Percentiles rank a stretch among this genome's conserved stretches.
Evolutionary conservation across 2,329 filamentous ascomycete species (phyloP).

Genomic region (Cercospora berteroae): DNA sequence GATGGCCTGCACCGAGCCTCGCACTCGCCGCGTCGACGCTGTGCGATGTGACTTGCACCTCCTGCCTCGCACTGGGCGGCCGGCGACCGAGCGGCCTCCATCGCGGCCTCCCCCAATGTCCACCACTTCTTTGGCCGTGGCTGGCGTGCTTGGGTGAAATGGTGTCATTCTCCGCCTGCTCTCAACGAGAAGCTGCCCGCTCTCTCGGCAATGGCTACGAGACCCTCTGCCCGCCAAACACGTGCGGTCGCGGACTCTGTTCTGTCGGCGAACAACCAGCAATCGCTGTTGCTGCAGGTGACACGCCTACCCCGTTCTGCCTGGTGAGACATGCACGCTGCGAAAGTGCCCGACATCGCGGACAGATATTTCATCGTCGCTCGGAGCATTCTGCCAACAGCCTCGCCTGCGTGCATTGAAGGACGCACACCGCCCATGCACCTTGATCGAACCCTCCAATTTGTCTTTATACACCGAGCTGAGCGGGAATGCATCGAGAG

Average conservation of each 20-base stretch:
- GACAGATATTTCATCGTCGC: not conserved
- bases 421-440: not conserved
- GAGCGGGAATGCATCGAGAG: not conserved
- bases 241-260: not conserved
- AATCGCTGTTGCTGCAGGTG: not conserved
- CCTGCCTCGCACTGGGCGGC: not conserved
- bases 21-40: not conserved
- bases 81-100: slow-evolving; percentile 4
- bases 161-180: slow-evolving; percentile 2
- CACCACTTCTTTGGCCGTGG: slow-evolving; percentile 5
- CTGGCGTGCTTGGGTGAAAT: slow-evolving; percentile 1
- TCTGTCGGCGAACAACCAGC: not conserved
- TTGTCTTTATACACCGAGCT: not conserved
- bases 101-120: not conserved
- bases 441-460: not conserved
- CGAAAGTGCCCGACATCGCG: slow-evolving; percentile 1
- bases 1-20: not conserved
- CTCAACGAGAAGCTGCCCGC: not conserved
- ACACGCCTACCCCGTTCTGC: not conserved
- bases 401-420: not conserved
- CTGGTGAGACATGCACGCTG: not conserved
- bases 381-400: not conserved
- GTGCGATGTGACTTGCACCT: not conserved
- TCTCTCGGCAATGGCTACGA: not conserved
- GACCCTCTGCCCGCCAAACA: not conserved